Conservation (phyloP, 371 early-diverging fungal species). For the Mortierella sp. region DNA sequence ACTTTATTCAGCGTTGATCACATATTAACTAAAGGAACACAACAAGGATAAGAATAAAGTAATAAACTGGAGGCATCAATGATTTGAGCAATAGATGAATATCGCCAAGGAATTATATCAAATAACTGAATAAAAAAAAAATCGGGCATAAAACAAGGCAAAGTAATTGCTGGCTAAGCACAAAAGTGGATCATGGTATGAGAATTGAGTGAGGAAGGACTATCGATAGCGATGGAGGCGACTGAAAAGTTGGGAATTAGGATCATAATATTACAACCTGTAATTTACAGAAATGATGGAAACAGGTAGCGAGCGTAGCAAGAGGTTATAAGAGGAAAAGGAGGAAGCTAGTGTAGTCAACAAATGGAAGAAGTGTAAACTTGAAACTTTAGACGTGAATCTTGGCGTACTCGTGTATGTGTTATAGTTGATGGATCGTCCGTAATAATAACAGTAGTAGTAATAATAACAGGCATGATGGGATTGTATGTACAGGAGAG, state of each 20-base stretch:
- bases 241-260: neutral
- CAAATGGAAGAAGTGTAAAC: neutral
- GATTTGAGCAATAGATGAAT: no score
- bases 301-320: neutral
- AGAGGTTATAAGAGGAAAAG: neutral
- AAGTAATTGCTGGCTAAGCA: neutral
- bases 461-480: neutral
- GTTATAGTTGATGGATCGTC: neutral
- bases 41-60: neutral
- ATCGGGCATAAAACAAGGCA: neutral
- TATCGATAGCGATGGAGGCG: no score
- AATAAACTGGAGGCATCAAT: no score
- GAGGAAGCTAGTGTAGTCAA: neutral
- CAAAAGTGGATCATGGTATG: neutral
- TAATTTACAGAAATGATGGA: neutral
- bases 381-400: neutral
- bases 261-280: conserved; percentile 18
- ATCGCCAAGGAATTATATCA: no score
- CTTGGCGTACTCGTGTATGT: no score
- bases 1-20: neutral
- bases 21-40: no score
- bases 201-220: neutral
- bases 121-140: neutral
- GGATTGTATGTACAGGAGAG: neutral
- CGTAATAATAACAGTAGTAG: neutral